These are phyloP conservation scores for Chiua sp. DNA, from an alignment of 1,284 basidiomycete genomes.

Conservation along the genomic window DNA sequence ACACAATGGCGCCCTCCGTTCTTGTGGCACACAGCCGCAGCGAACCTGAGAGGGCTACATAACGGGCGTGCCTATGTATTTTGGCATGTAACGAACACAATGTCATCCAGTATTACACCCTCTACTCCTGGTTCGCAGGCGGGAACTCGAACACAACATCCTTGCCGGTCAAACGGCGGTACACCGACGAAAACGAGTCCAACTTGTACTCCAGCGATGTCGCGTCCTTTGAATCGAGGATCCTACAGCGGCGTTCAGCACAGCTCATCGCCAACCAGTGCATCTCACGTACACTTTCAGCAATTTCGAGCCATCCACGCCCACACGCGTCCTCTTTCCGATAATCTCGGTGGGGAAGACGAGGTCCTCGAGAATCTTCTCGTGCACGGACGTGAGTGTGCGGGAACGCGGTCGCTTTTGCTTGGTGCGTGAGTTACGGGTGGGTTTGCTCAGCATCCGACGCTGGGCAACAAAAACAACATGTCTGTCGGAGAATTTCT, in stretches of 20 bases:
- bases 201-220: constrained; percentile 99
- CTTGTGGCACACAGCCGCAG: constrained; percentile 19
- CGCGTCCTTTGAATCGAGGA: constrained; percentile 98
- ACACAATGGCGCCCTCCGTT: constrained; percentile 18
- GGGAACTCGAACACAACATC: constrained; percentile 93
- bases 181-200: constrained; percentile 94
- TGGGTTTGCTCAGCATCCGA: constrained; percentile 98
- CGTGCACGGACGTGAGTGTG: constrained; percentile 97
- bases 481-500: constrained; percentile 99
- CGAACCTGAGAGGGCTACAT: constrained; percentile 26
- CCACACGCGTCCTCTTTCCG: constrained; percentile 95
- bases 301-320: constrained; percentile 90
- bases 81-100: constrained; percentile 25
- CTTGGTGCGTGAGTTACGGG: constrained; percentile 89
- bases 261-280: constrained; percentile 14
- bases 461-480: constrained; percentile 99
- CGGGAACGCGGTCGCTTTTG: constrained; percentile 98
- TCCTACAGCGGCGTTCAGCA: constrained; percentile 54
- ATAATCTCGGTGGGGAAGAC: constrained; percentile 99
- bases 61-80: constrained; percentile 37
- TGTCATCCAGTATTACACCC: constrained; percentile 19
- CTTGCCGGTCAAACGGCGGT: constrained; percentile 94
- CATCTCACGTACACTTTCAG: constrained; percentile 85
- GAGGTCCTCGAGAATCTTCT: constrained; percentile 98
- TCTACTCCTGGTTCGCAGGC: constrained; percentile 68